phyloP scores from a whole-genome alignment of 176 grass and related monocot genomes.

The Elymus sibiricus region DNA sequence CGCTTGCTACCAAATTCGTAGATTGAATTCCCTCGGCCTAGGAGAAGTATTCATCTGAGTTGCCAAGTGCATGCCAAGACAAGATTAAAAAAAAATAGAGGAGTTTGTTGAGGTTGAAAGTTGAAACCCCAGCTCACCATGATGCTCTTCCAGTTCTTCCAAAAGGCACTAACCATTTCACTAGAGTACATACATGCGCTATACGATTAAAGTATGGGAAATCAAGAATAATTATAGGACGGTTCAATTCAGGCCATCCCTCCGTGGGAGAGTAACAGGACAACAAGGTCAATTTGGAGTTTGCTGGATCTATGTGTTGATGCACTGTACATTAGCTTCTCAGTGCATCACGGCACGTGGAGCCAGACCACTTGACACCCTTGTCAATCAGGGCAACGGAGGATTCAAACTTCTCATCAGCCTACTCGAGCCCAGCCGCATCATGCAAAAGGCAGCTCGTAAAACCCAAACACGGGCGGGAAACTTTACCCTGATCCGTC shows the following conservation, averaged over 20 bases:
- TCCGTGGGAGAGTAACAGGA: not conserved
- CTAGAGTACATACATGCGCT: not conserved
- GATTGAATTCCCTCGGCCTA: too few relatives aligned
- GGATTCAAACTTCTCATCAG: not conserved
- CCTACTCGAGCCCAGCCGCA: not conserved
- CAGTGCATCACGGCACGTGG: not conserved
- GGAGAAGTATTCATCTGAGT: too few relatives aligned
- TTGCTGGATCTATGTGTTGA: not conserved
- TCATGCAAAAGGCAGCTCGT: not conserved
- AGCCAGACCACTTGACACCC: not conserved
- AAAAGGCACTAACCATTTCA: conserved; percentile 2
- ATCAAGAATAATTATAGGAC: not conserved
- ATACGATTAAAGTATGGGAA: not conserved
- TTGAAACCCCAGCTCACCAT: not conserved
- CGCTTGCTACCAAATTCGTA: too few relatives aligned
- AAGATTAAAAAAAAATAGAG: too few relatives aligned
- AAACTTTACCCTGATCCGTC: not conserved
- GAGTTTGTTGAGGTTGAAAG: not conserved
- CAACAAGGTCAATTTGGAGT: not conserved
- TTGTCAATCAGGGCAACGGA: not conserved
- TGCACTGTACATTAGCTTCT: not conserved
- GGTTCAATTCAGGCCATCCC: conserved; percentile 1
- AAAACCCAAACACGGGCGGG: not conserved
- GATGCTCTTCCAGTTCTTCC: not conserved
- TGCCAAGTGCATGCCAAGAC: too few relatives aligned